Percentiles rank a stretch among this genome's conserved stretches.
Evolutionary conservation across 1,284 basidiomycete species (phyloP).

Genomic region (Tilletia setariae): DNA sequence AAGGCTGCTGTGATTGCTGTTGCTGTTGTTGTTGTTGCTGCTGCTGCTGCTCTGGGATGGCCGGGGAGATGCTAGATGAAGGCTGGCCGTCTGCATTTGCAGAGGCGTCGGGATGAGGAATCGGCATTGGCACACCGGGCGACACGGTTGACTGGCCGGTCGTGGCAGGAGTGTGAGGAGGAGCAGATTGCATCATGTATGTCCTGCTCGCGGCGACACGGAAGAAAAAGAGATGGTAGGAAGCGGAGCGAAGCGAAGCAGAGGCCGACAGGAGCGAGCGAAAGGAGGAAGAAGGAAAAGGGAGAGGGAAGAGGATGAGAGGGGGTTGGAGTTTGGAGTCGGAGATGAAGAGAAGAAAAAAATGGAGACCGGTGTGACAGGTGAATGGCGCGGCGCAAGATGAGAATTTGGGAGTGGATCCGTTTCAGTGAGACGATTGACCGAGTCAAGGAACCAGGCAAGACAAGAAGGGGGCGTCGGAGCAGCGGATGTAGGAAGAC

Average conservation of each 20-base stretch:
- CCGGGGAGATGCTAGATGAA: background rate
- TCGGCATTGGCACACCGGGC: background rate
- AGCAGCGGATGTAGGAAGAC: background rate
- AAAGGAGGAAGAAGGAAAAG: slow-evolving; percentile 13
- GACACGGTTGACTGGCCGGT: background rate
- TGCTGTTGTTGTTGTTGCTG: background rate
- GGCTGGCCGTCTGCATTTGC: background rate
- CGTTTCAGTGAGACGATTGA: background rate
- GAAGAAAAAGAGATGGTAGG: background rate
- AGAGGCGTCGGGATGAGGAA: background rate
- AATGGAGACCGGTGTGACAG: background rate
- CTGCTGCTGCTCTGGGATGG: background rate
- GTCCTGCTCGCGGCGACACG: background rate
- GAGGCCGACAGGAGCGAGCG: background rate
- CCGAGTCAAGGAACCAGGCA: background rate
- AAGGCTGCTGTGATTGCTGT: background rate
- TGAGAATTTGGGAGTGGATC: background rate
- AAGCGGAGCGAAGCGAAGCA: background rate
- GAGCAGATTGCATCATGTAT: background rate
- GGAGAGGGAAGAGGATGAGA: background rate
- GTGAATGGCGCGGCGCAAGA: no score
- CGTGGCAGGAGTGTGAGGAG: background rate
- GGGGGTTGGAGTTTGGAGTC: background rate
- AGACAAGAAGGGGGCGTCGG: background rate
- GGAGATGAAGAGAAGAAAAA: background rate